Conservation (phyloP, 2,329 filamentous ascomycete genomes). For the Xylariales sp. region DNA sequence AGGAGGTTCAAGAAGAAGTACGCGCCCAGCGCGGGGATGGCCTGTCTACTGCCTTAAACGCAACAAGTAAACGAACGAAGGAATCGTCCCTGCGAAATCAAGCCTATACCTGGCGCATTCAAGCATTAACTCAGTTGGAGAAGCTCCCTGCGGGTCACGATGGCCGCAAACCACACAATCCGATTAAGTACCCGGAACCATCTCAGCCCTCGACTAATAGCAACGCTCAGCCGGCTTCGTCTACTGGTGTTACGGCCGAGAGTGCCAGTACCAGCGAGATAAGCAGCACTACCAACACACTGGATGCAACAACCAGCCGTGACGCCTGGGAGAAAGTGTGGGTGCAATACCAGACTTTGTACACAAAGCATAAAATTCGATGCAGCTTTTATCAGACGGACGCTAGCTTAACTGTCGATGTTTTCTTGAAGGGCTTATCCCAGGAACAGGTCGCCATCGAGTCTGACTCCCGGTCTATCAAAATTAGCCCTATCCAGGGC, state of each 20-base stretch:
- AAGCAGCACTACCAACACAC: neutral
- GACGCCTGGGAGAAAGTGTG: conserved; percentile 42
- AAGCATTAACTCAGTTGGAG: conserved; percentile 60
- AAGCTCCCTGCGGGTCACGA: conserved; percentile 58
- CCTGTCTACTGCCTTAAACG: conserved; percentile 41
- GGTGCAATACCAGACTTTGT: conserved; percentile 36
- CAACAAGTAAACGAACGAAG: conserved; percentile 39
- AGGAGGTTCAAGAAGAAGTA: conserved; percentile 47
- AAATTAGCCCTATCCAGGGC: conserved; percentile 36
- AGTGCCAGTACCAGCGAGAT: neutral
- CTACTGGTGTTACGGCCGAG: neutral
- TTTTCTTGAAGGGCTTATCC: conserved; percentile 57
- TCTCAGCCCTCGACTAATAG: conserved; percentile 42
- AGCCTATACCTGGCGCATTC: conserved; percentile 60
- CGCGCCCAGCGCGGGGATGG: conserved; percentile 38
- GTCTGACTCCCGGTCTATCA: conserved; percentile 44
- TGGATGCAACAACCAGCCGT: conserved; percentile 1
- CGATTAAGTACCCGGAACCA: conserved; percentile 49
- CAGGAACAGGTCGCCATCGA: conserved; percentile 56
- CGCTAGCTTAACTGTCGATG: conserved; percentile 51
- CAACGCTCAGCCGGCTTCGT: conserved; percentile 30
- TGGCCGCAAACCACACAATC: conserved; percentile 59
- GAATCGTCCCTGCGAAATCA: conserved; percentile 50
- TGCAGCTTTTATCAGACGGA: conserved; percentile 57
- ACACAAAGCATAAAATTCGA: conserved; percentile 51